phyloP scores from a whole-genome alignment of 2,329 filamentous ascomycete species.

The Penicillium sp. region DNA sequence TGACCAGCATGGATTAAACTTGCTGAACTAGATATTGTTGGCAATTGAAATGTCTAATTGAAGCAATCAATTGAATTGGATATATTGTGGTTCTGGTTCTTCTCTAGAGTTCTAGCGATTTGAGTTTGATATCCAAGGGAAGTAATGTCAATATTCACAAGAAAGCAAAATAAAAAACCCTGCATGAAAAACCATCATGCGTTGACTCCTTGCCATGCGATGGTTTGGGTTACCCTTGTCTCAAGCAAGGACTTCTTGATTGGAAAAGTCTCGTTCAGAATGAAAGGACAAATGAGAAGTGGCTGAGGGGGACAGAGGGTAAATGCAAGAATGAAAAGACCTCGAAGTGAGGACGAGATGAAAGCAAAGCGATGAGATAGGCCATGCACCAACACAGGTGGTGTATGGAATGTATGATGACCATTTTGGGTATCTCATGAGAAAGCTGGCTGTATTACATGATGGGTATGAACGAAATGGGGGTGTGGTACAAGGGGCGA shows the following conservation, averaged over 20 bases:
- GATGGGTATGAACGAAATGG: neutral
- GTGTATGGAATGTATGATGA: constrained; percentile 6
- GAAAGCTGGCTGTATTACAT: neutral
- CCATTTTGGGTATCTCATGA: constrained; percentile 32
- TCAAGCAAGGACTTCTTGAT: constrained; percentile 9
- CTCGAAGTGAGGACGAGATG: constrained; percentile 6
- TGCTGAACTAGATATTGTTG: neutral
- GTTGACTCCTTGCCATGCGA: constrained; percentile 35
- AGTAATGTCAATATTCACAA: constrained; percentile 12
- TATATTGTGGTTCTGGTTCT: neutral
- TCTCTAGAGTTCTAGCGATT: neutral
- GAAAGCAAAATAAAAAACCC: constrained; percentile 22
- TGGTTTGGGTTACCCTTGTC: constrained; percentile 10
- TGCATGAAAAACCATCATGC: constrained; percentile 19
- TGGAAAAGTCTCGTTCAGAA: constrained; percentile 2
- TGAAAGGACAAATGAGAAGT: neutral
- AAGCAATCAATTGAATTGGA: neutral
- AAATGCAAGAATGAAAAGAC: constrained; percentile 10
- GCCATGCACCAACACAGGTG: constrained; percentile 5
- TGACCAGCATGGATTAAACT: too few relatives aligned
- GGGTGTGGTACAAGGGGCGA: neutral
- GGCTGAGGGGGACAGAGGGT: neutral
- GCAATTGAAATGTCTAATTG: neutral
- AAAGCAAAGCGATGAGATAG: constrained; percentile 1
- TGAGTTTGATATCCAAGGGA: neutral